These are phyloP conservation scores for Diaporthe aspalathi DNA, from an alignment of 2,329 filamentous ascomycete genomes.

Conservation along the genomic window DNA sequence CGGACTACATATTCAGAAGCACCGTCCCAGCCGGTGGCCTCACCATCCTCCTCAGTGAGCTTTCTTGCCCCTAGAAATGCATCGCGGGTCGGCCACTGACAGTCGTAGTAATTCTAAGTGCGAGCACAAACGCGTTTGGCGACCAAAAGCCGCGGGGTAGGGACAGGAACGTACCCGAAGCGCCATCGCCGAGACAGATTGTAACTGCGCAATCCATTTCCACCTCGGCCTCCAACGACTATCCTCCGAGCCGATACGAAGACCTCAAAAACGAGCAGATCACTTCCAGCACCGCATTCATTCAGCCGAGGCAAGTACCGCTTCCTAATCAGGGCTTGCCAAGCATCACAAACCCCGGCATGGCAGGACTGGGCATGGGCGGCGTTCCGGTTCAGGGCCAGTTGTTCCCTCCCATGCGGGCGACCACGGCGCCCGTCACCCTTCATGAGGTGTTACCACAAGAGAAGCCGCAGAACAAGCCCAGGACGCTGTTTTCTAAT, in stretches of 20 bases:
- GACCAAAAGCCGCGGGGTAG: conserved; percentile 44
- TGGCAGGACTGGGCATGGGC: conserved; percentile 51
- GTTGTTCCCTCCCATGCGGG: conserved; percentile 56
- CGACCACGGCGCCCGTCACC: conserved; percentile 44
- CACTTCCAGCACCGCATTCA: conserved; percentile 52
- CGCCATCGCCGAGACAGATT: conserved; percentile 53
- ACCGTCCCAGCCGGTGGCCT: conserved; percentile 64
- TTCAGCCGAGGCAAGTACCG: conserved; percentile 48
- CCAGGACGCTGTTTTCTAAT: conserved; percentile 23
- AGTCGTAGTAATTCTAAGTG: conserved; percentile 52
- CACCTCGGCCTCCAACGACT: conserved; percentile 55
- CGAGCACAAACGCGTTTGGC: conserved; percentile 52
- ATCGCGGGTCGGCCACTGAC: conserved; percentile 1
- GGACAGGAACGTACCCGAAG: conserved; percentile 51
- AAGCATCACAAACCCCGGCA: conserved; percentile 52
- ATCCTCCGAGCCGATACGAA: conserved; percentile 60
- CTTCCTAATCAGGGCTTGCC: conserved; percentile 47
- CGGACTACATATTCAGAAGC: conserved; percentile 58
- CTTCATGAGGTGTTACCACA: conserved; percentile 38
- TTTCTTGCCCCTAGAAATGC: not conserved
- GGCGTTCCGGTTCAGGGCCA: conserved; percentile 54
- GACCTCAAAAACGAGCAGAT: conserved; percentile 59
- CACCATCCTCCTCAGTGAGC: conserved; percentile 61
- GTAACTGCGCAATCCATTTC: conserved; percentile 53
- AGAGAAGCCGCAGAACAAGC: conserved; percentile 43